A percentile compares a stretch with the other conserved stretches of the same genome.
Conservation (phyloP, 2,329 filamentous ascomycete genomes). For the Sporothrix brasiliensis region DNA sequence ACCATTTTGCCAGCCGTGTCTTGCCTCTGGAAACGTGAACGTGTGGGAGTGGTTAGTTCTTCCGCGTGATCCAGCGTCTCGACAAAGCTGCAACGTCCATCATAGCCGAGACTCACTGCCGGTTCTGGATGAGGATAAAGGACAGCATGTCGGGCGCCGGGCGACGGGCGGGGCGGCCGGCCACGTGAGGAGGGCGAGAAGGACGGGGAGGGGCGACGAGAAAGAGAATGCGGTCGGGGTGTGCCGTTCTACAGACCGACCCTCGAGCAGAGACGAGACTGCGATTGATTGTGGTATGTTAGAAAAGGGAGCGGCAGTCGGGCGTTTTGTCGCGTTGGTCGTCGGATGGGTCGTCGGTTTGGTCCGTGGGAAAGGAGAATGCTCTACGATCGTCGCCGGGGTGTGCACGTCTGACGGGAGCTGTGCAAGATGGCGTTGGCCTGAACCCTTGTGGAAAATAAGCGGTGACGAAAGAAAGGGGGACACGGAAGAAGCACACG, state of each 20-base stretch:
- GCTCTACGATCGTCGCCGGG: not conserved
- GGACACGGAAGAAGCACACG: not conserved
- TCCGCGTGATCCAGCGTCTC: not conserved
- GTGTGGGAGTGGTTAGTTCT: not conserved
- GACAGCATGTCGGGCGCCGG: conserved; percentile 62
- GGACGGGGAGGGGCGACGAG: not conserved
- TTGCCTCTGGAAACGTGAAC: conserved; percentile 70
- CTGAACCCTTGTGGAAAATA: not conserved
- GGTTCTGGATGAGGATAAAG: conserved; percentile 87
- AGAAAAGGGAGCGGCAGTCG: not conserved
- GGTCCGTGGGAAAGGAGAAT: not conserved
- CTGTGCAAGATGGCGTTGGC: conserved; percentile 1
- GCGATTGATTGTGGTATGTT: not conserved
- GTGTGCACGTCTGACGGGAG: not conserved
- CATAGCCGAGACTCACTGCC: conserved; percentile 61
- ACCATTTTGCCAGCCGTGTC: conserved; percentile 98
- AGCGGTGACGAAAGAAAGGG: conserved; percentile 23
- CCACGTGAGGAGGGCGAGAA: not conserved
- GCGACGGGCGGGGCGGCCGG: not conserved
- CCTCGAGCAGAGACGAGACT: not conserved
- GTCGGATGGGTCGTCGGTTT: not conserved
- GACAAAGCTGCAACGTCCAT: no score
- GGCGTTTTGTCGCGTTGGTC: conserved; percentile 12
- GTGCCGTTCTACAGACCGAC: not conserved
- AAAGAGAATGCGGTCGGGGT: no score